Percentiles rank a stretch among this genome's conserved stretches.
phyloP scores from a whole-genome alignment of 371 early-diverging fungal genomes.

The Actinomortierella ambigua region DNA sequence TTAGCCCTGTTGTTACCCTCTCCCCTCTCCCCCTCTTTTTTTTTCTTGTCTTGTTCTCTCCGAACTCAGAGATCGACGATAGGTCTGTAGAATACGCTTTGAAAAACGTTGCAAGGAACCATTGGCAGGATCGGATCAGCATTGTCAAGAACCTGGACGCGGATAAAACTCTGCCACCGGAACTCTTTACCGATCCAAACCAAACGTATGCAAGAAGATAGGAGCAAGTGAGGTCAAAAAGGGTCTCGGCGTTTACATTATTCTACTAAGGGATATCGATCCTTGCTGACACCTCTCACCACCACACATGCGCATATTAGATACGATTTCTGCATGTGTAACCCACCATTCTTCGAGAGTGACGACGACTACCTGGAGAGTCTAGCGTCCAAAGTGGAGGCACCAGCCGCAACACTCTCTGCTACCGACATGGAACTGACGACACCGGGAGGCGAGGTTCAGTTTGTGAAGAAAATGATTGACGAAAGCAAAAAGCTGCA shows the following conservation, averaged over 20 bases:
- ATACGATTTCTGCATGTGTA: conserved; percentile 42
- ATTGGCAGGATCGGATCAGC: conserved; percentile 9
- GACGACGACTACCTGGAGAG: conserved; percentile 34
- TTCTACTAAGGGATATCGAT: not conserved
- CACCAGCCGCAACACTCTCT: conserved; percentile 39
- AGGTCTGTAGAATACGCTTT: conserved; percentile 23
- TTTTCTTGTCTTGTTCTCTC: too few relatives aligned
- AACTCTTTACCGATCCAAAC: conserved; percentile 10
- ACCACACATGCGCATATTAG: conserved; percentile 16
- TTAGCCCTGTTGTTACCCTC: not conserved
- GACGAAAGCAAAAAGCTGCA: conserved; percentile 45
- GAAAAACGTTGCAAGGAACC: conserved; percentile 21
- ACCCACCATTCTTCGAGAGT: conserved; percentile 42
- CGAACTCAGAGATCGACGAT: conserved; percentile 28
- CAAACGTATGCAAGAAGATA: conserved; percentile 26
- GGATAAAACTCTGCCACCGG: conserved; percentile 7
- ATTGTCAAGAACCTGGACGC: conserved; percentile 16
- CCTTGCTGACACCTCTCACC: too few relatives aligned
- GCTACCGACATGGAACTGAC: conserved; percentile 56
- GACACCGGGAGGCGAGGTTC: conserved; percentile 58
- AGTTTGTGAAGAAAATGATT: conserved; percentile 50
- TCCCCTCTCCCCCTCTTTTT: not conserved
- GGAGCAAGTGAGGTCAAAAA: conserved; percentile 10
- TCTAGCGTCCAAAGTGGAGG: conserved; percentile 11
- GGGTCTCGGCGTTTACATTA: not conserved